Evolutionary conservation across 1,284 basidiomycete genomes (phyloP), one percentile per base, ranked within the genome.

Genomic region (Cutaneotrichosporon curvatum): DNA sequence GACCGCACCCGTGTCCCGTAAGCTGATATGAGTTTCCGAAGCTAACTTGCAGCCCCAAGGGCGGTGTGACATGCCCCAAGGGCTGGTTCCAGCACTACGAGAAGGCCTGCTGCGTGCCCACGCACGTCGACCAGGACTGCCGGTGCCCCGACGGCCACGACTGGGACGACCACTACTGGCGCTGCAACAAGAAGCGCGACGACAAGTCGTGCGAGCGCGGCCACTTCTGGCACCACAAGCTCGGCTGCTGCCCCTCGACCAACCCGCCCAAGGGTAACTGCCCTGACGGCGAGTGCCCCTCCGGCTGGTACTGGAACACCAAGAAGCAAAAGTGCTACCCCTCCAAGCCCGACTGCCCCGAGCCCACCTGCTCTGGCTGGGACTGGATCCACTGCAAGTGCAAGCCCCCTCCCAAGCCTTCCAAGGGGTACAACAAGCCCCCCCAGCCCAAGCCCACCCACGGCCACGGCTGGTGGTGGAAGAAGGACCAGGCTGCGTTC

Each of bases 241-340:
- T 57, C 32, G 48, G 44, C 23, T 67, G 63, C 51, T 63, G 64
- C 40, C 58, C 43, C 8, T 60, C 53, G 55, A 12, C 45, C 28
- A 28, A 22, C 14, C 51, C 48, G 15, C 51, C 60, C 15, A 43
- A 46, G n/a, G 59, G 58, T 23, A 39, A 51, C 19, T 67, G 63
- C 44, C 67, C 67, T 11, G 61, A 59, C 40, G 53, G 54, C 40
- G 42, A 39, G n/a, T 70, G 68, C 55, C 68, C 68, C 15, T 49
- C 44, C 12, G 63, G 52, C 28, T 70, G 68, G 68, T 67, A 62
- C 57, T 71, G 68, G 68, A 51, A 62, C 62, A 34, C 53, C 21
- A 42, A 51, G 34, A 56, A 58, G 35, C 55, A 64, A 32, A 61
- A 60, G 51, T 64, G 62, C 48, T 45, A 40, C 19, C 35, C 40